A percentile compares a stretch with the other conserved stretches of the same genome.
These are phyloP conservation scores for Globisporangium parvum DNA, from an alignment of 352 stramenopile species.

Conservation along the genomic window DNA sequence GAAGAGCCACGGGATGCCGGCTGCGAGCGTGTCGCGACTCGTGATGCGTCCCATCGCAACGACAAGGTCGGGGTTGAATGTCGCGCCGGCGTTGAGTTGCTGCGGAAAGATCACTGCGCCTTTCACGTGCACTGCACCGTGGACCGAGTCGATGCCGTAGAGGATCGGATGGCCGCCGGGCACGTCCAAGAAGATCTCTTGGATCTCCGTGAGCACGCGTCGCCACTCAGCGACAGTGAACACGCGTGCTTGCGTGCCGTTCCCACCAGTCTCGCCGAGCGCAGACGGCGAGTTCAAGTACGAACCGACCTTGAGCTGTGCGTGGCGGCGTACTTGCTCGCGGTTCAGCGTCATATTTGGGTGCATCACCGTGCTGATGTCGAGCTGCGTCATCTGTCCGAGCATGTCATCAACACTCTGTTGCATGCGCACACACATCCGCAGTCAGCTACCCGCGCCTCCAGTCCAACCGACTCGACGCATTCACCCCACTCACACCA, in stretches of 20 bases:
- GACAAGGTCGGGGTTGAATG: slow-evolving; percentile 82
- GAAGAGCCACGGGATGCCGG: slow-evolving; percentile 90
- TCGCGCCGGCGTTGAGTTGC: slow-evolving; percentile 84
- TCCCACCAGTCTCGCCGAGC: slow-evolving; percentile 23
- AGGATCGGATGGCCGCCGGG: slow-evolving; percentile 62
- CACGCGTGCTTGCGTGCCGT: slow-evolving; percentile 13
- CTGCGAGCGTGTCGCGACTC: slow-evolving; percentile 77
- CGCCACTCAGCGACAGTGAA: slow-evolving; percentile 74
- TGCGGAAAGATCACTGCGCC: slow-evolving; percentile 83
- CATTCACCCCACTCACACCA: not conserved
- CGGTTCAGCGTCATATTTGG: slow-evolving; percentile 58
- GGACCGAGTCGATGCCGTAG: slow-evolving; percentile 89
- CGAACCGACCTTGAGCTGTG: slow-evolving; percentile 79
- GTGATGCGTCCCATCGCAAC: slow-evolving; percentile 65
- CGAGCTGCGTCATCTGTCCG: slow-evolving; percentile 90
- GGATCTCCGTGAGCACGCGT: slow-evolving; percentile 59
- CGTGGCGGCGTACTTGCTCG: slow-evolving; percentile 56
- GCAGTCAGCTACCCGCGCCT: not conserved
- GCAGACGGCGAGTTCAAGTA: slow-evolving; percentile 81
- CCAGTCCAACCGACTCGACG: not conserved
- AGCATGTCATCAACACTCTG: slow-evolving; percentile 45
- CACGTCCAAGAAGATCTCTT: slow-evolving; percentile 64
- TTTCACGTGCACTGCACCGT: slow-evolving; percentile 85
- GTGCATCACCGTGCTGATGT: slow-evolving; percentile 75
- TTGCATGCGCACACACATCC: not conserved